These are phyloP conservation scores for Russula olivacea DNA, from an alignment of 768 basidiomycete genomes.

Conservation along the genomic window DNA sequence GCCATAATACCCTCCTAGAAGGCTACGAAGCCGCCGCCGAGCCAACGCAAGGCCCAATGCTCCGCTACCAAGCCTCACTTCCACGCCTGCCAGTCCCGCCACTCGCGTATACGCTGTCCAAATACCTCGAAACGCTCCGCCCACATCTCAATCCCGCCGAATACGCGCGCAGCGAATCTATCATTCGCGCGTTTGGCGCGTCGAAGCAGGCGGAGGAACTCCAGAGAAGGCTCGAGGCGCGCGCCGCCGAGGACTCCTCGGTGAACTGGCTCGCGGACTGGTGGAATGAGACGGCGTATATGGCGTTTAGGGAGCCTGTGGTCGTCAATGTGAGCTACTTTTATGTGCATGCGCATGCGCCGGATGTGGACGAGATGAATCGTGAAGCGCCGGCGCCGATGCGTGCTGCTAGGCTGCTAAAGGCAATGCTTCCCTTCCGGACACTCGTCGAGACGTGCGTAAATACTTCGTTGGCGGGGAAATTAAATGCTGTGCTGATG, in stretches of 20 bases:
- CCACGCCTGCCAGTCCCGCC: conserved; percentile 80
- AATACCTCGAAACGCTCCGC: conserved; percentile 81
- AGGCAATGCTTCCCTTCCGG: conserved; percentile 82
- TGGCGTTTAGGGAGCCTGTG: conserved; percentile 84
- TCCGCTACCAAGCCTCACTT: conserved; percentile 65
- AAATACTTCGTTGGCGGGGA: background rate
- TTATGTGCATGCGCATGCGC: conserved; percentile 79
- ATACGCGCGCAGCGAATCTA: conserved; percentile 49
- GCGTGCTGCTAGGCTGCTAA: conserved; percentile 77
- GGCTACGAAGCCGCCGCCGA: conserved; percentile 45
- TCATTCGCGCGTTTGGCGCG: conserved; percentile 61
- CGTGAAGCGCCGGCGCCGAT: conserved; percentile 57
- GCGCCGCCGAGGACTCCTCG: conserved; percentile 32
- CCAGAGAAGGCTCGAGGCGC: conserved; percentile 69
- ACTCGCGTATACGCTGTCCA: conserved; percentile 72
- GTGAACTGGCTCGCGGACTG: conserved; percentile 92
- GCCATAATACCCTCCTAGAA: conserved; percentile 30
- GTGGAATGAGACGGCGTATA: conserved; percentile 95
- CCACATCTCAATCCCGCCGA: conserved; percentile 68
- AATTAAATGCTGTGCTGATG: background rate
- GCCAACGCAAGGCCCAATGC: conserved; percentile 56
- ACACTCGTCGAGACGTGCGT: conserved; percentile 73
- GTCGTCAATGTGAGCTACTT: conserved; percentile 94
- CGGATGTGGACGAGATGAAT: conserved; percentile 39
- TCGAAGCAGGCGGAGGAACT: conserved; percentile 66